A percentile compares a stretch with the other conserved stretches of the same genome.
Evolutionary conservation across 257 asterid genomes (phyloP).

Genomic region (Ligustrum vulgare): DNA sequence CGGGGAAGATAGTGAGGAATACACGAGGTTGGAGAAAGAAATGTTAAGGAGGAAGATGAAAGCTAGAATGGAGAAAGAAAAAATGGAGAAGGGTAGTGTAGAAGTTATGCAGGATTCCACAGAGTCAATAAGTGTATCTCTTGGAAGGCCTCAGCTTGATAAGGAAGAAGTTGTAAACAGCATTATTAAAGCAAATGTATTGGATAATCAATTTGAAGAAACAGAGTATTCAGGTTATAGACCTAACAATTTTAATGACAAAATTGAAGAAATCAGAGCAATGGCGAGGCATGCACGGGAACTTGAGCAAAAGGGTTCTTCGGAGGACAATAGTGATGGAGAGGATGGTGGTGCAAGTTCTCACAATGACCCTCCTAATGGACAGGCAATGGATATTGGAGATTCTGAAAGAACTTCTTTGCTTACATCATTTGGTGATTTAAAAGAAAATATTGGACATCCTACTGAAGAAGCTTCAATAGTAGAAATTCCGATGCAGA

Average conservation of each 20-base stretch:
- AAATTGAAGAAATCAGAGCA: slow-evolving; percentile 62
- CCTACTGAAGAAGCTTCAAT: slow-evolving; percentile 23
- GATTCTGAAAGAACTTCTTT: slow-evolving; percentile 33
- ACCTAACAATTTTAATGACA: slow-evolving; percentile 40
- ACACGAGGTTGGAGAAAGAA: slow-evolving; percentile 68
- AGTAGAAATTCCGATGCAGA: slow-evolving; percentile 28
- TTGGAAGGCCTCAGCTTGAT: slow-evolving; percentile 71
- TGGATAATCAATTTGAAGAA: slow-evolving; percentile 24
- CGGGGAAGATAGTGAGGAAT: slow-evolving; percentile 36
- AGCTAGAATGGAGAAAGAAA: slow-evolving; percentile 58
- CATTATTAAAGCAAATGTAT: slow-evolving; percentile 49
- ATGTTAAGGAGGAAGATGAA: slow-evolving; percentile 72
- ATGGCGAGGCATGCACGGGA: slow-evolving; percentile 79
- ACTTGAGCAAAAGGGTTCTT: slow-evolving; percentile 47
- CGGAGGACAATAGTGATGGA: slow-evolving; percentile 26
- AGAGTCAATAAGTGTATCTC: slow-evolving; percentile 36
- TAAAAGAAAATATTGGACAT: slow-evolving; percentile 27
- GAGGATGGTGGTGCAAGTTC: slow-evolving; percentile 32
- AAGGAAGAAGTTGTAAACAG: slow-evolving; percentile 55
- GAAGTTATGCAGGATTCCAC: slow-evolving; percentile 53
- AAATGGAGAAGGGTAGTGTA: slow-evolving; percentile 49
- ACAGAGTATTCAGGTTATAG: slow-evolving; percentile 29
- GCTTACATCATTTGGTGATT: slow-evolving; percentile 21
- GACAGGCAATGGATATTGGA: slow-evolving; percentile 19
- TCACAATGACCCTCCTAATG: slow-evolving; percentile 29